Conservation (phyloP, 345 rosid genomes). For the Gossypium anomalum region DNA sequence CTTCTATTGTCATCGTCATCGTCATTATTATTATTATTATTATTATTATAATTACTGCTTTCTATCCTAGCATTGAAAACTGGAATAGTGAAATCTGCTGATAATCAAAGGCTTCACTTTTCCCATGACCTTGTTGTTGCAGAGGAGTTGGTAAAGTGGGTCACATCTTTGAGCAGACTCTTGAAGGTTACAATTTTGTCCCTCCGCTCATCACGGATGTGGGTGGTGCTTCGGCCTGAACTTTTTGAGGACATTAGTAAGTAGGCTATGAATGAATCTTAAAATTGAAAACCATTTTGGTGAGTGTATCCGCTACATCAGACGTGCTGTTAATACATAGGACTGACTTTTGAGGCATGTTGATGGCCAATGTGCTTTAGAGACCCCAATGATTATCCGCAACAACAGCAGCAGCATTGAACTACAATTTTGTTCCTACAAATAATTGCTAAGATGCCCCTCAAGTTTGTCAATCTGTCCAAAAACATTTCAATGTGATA, state of each 20-base stretch:
- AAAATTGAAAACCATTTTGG: not conserved
- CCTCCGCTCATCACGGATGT: constrained; percentile 51
- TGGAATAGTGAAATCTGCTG: not conserved
- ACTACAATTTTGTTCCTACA: not conserved
- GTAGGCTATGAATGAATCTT: not conserved
- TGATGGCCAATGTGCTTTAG: not conserved
- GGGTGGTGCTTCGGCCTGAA: not conserved
- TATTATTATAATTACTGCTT: not conserved
- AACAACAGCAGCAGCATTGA: not conserved
- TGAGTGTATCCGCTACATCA: not conserved
- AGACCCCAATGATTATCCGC: not conserved
- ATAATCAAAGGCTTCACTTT: not conserved
- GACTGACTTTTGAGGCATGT: too few species aligned
- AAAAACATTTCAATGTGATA: not conserved
- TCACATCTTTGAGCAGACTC: constrained; percentile 90
- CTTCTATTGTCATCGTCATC: too few species aligned
- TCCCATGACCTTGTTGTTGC: constrained; percentile 10
- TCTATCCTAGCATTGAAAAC: not conserved
- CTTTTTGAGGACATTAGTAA: not conserved
- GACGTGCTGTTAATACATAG: not conserved
- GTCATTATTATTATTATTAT: too few species aligned
- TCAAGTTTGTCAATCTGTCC: not conserved
- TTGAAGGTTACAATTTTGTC: constrained; percentile 54
- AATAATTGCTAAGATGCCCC: not conserved
- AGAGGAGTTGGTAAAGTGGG: constrained; percentile 73